Conservation (phyloP, 768 basidiomycete genomes). For the Daedaleopsis sinensis region DNA sequence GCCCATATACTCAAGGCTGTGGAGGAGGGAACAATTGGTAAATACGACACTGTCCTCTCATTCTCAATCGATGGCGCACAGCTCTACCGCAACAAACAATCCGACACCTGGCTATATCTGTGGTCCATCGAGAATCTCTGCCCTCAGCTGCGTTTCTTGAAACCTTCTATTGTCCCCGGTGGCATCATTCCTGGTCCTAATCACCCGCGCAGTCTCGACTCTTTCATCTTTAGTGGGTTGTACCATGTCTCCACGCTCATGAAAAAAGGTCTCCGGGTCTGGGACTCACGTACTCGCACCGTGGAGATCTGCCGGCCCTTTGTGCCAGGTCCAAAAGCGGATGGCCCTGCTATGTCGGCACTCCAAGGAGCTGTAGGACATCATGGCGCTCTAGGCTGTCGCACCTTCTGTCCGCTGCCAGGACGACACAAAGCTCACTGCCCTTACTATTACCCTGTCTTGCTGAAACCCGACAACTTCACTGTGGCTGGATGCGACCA, state of each 20-base stretch:
- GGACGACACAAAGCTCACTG: slow-evolving; percentile 39
- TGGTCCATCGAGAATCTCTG: slow-evolving; percentile 28
- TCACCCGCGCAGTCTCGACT: slow-evolving; percentile 34
- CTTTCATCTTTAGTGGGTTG: slow-evolving; percentile 33
- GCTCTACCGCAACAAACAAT: slow-evolving; percentile 33
- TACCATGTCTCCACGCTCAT: slow-evolving; percentile 32
- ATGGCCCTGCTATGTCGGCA: no score
- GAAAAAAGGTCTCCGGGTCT: slow-evolving; percentile 29
- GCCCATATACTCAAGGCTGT: no score
- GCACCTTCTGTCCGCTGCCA: slow-evolving; percentile 32
- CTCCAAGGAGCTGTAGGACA: slow-evolving; percentile 31
- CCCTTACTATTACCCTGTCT: slow-evolving; percentile 39
- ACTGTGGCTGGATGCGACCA: slow-evolving; percentile 32
- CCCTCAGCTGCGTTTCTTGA: slow-evolving; percentile 31
- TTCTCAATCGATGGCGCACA: slow-evolving; percentile 30
- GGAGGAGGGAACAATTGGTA: no score
- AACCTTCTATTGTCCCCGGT: slow-evolving; percentile 28
- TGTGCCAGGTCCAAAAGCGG: no score
- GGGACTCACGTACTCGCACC: slow-evolving; percentile 26
- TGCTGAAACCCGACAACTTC: slow-evolving; percentile 30
- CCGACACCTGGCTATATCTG: slow-evolving; percentile 36
- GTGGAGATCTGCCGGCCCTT: no score
- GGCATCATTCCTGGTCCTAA: slow-evolving; percentile 34
- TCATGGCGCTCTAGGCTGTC: slow-evolving; percentile 41
- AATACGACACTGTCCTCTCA: slow-evolving; percentile 3